phyloP scores from a whole-genome alignment of 345 rosid species.

The Arabidopsis suecica region DNA sequence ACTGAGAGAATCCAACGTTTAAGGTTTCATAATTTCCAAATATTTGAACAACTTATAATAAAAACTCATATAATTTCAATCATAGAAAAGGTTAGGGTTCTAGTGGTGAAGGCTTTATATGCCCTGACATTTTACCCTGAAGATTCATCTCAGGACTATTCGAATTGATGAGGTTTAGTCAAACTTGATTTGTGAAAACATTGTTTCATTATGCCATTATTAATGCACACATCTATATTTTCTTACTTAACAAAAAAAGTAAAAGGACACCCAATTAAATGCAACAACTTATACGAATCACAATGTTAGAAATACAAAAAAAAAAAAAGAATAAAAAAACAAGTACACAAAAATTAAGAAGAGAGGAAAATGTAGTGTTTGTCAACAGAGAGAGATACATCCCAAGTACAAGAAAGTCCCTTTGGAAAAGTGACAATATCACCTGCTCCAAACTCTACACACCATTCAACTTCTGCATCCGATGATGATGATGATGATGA shows the following conservation, averaged over 20 bases:
- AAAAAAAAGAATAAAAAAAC: conserved; percentile 22
- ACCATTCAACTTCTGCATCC: conserved; percentile 43
- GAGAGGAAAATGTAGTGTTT: conserved; percentile 79
- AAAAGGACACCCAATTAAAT: background rate
- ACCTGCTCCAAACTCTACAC: conserved; percentile 90
- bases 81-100: background rate
- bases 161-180: background rate
- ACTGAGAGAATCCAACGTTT: conserved; percentile 29
- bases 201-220: background rate
- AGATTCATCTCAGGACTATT: too few relatives aligned
- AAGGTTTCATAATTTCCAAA: background rate
- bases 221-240: background rate
- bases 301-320: conserved; percentile 4
- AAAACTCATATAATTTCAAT: background rate
- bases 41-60: background rate
- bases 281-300: conserved; percentile 3
- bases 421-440: conserved; percentile 86
- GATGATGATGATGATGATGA: conserved; percentile 28
- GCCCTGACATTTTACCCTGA: too few relatives aligned
- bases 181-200: background rate
- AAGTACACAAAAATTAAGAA: background rate
- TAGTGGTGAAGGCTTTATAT: too few relatives aligned
- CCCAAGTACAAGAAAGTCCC: conserved; percentile 95
- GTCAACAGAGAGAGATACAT: conserved; percentile 81
- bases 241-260: background rate